A percentile compares a stretch with the other conserved stretches of the same genome.
phyloP scores from a whole-genome alignment of 352 stramenopile species.

The Peronospora farinosa region DNA sequence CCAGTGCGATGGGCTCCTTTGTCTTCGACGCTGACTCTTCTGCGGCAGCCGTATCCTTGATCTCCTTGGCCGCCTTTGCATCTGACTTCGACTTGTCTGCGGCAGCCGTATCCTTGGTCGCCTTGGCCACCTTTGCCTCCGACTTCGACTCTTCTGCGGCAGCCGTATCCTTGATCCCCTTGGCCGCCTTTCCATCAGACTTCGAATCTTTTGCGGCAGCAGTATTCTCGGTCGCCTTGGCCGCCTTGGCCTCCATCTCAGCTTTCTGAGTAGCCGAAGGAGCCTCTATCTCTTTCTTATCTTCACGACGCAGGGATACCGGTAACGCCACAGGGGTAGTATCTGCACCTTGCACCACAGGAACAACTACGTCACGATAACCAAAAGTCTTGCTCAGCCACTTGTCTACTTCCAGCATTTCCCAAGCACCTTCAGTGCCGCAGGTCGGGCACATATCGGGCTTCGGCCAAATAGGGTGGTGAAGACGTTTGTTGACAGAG shows the following conservation, averaged over 20 bases:
- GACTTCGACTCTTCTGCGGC: slow-evolving; percentile 7
- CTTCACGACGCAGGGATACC: slow-evolving; percentile 20
- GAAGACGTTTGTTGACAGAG: slow-evolving; percentile 69
- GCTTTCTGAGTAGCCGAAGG: slow-evolving; percentile 4
- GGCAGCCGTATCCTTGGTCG: slow-evolving; percentile 3
- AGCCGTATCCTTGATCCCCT: slow-evolving; percentile 5
- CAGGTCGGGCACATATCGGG: slow-evolving; percentile 64
- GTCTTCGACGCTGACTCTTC: slow-evolving; percentile 6
- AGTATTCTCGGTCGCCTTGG: slow-evolving; percentile 1
- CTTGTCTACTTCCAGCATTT: slow-evolving; percentile 66
- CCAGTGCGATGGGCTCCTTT: slow-evolving; percentile 11
- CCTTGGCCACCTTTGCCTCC: slow-evolving; percentile 1
- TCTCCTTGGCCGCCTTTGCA: not conserved
- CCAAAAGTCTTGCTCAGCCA: slow-evolving; percentile 60
- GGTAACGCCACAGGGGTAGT: slow-evolving; percentile 15
- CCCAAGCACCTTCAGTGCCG: slow-evolving; percentile 51
- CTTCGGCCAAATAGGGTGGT: slow-evolving; percentile 74
- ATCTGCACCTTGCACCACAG: slow-evolving; percentile 23
- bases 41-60: slow-evolving; percentile 9
- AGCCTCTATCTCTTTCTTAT: slow-evolving; percentile 14
- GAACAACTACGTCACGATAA: slow-evolving; percentile 52
- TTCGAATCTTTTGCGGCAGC: slow-evolving; percentile 8
- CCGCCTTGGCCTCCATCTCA: slow-evolving; percentile 2
- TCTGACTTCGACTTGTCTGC: slow-evolving; percentile 7
- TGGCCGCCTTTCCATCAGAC: slow-evolving; percentile 1